These are phyloP conservation scores for Anastatica hierochuntica DNA, from an alignment of 345 rosid species.

Conservation along the genomic window DNA sequence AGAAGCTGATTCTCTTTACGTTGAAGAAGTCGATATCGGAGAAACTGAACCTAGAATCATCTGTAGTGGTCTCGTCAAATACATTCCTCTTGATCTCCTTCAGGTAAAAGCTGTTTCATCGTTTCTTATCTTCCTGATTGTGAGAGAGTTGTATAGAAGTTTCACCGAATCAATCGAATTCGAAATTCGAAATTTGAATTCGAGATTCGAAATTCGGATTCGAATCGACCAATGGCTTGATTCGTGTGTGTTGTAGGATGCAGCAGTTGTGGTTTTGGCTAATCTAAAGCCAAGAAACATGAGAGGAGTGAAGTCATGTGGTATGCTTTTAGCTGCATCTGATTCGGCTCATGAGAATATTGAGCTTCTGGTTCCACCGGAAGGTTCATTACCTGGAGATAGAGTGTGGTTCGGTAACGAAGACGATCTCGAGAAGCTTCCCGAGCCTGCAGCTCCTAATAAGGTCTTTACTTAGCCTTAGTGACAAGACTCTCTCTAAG, in stretches of 20 bases:
- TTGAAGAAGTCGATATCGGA: constrained; percentile 85
- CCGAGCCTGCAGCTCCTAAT: constrained; percentile 56
- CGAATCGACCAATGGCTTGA: no score
- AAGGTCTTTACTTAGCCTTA: constrained; percentile 38
- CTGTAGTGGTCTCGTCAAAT: constrained; percentile 90
- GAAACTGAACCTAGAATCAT: constrained; percentile 72
- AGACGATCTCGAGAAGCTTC: constrained; percentile 43
- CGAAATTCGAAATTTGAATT: no score
- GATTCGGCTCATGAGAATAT: constrained; percentile 68
- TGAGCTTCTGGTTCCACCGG: constrained; percentile 76
- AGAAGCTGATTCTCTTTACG: constrained; percentile 88
- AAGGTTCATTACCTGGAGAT: constrained; percentile 62
- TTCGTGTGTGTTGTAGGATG: constrained; percentile 47
- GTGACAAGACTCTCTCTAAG: no score
- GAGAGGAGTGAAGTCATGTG: constrained; percentile 89
- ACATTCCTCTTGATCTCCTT: constrained; percentile 51
- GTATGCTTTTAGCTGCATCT: constrained; percentile 89
- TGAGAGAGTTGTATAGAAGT: no score
- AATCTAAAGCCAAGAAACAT: constrained; percentile 87
- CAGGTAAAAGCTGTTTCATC: constrained; percentile 33
- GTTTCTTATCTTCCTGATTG: background rate
- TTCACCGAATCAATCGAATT: no score
- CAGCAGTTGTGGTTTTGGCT: constrained; percentile 71
- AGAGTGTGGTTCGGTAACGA: constrained; percentile 76
- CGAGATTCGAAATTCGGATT: no score